Percentiles rank a stretch among this genome's conserved stretches.
phyloP scores from a whole-genome alignment of 352 stramenopile genomes.

The Albugo candida region DNA sequence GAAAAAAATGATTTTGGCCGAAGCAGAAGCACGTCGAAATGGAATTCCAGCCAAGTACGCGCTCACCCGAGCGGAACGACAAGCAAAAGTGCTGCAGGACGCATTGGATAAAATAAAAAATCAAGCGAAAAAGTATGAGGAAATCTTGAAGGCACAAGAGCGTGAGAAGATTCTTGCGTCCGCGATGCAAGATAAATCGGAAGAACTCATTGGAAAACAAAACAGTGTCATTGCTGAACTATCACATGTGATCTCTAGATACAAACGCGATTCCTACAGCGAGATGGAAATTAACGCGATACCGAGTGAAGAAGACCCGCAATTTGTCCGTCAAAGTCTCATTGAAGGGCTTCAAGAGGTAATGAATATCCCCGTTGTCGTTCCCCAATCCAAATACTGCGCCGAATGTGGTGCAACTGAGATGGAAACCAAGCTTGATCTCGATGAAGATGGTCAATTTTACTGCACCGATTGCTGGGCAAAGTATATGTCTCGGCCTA shows the following conservation, averaged over 20 bases:
- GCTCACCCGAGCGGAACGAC: slow-evolving; percentile 37
- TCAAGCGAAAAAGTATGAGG: slow-evolving; percentile 73
- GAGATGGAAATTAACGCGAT: slow-evolving; percentile 33
- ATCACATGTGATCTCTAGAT: slow-evolving; percentile 37
- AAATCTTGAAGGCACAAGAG: slow-evolving; percentile 52
- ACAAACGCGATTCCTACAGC: slow-evolving; percentile 57
- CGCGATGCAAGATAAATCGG: slow-evolving; percentile 47
- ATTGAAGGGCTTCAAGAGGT: slow-evolving; percentile 18
- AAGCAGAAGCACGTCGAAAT: slow-evolving; percentile 19
- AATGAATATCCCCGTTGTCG: slow-evolving; percentile 63
- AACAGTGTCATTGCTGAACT: slow-evolving; percentile 73
- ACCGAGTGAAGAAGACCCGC: slow-evolving; percentile 20
- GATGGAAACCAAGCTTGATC: slow-evolving; percentile 49
- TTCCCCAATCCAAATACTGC: slow-evolving; percentile 56
- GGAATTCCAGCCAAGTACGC: slow-evolving; percentile 39
- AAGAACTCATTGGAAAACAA: slow-evolving; percentile 54
- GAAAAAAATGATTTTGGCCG: slow-evolving; percentile 51
- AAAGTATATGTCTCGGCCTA: slow-evolving; percentile 42
- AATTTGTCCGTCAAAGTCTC: slow-evolving; percentile 5
- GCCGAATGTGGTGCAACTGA: slow-evolving; percentile 59
- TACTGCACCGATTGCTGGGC: slow-evolving; percentile 82
- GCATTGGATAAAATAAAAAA: slow-evolving; percentile 67
- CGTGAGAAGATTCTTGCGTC: slow-evolving; percentile 40
- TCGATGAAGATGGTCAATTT: slow-evolving; percentile 66
- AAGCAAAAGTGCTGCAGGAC: slow-evolving; percentile 57